Percentiles rank a stretch among this genome's conserved stretches.
These are phyloP conservation scores for Cenchrus purpureus DNA, from an alignment of 176 grass and related monocot species.

Conservation along the genomic window DNA sequence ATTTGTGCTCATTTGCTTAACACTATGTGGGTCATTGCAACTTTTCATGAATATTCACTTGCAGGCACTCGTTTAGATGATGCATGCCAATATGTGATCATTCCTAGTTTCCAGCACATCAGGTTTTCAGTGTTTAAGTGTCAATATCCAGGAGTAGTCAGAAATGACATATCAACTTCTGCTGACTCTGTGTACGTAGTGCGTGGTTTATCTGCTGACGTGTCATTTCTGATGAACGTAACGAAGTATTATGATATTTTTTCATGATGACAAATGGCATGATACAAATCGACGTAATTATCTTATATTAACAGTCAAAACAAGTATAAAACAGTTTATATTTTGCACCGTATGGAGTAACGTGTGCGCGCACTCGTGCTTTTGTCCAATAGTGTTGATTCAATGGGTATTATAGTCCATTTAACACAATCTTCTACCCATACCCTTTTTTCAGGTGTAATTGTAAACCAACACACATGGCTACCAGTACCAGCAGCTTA, in stretches of 20 bases:
- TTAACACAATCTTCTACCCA: background rate
- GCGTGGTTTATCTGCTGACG: background rate
- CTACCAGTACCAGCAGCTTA: background rate
- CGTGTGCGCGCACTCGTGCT: background rate
- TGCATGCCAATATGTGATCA: background rate
- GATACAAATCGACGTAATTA: background rate
- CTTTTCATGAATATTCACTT: background rate
- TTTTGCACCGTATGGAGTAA: background rate
- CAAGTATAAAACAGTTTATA: no score
- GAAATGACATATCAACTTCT: background rate
- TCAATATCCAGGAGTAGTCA: background rate
- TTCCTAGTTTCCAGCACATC: background rate
- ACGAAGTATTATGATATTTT: background rate
- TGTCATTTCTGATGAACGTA: background rate
- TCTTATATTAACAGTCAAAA: no score
- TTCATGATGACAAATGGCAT: background rate
- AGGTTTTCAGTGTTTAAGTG: background rate
- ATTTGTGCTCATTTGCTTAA: no score
- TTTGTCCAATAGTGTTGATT: background rate
- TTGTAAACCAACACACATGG: background rate
- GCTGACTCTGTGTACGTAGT: background rate
- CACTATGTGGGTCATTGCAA: no score
- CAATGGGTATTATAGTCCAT: background rate
- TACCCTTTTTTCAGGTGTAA: slow-evolving; percentile 2
- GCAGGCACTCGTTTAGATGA: background rate